phyloP scores from a whole-genome alignment of 345 rosid genomes.

The Sonneratia caseolaris region DNA sequence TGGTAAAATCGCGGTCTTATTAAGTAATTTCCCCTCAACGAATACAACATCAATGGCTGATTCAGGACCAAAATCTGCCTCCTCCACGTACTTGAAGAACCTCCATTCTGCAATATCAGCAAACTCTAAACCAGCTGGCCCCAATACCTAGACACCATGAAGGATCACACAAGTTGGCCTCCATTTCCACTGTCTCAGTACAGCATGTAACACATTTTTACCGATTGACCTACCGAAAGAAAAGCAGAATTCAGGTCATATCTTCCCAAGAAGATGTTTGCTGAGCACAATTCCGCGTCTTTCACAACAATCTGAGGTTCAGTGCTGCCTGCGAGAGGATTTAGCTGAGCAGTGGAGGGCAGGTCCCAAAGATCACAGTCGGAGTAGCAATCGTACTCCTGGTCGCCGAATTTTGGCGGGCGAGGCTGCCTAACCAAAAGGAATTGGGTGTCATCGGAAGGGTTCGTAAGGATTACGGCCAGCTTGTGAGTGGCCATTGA shows the following conservation, averaged over 20 bases:
- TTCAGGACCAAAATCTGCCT: slow-evolving; percentile 78
- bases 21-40: slow-evolving; percentile 34
- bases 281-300: slow-evolving; percentile 23
- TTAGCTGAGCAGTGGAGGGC: slow-evolving; percentile 37
- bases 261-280: slow-evolving; percentile 24
- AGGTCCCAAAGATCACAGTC: slow-evolving; percentile 89
- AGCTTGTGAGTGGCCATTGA: slow-evolving; percentile 40
- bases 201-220: background rate
- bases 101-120: slow-evolving; percentile 52
- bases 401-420: slow-evolving; percentile 47
- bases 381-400: slow-evolving; percentile 51
- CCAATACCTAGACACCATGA: slow-evolving; percentile 38
- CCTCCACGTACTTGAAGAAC: slow-evolving; percentile 45
- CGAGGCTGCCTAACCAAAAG: slow-evolving; percentile 51
- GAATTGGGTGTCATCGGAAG: slow-evolving; percentile 27
- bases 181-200: background rate
- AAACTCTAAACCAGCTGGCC: slow-evolving; percentile 30
- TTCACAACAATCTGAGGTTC: slow-evolving; percentile 15
- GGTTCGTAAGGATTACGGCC: slow-evolving; percentile 38
- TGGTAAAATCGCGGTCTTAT: slow-evolving; percentile 20
- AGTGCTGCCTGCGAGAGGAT: slow-evolving; percentile 8
- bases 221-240: slow-evolving; percentile 23
- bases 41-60: slow-evolving; percentile 39
- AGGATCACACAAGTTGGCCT: background rate
- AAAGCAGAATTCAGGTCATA: slow-evolving; percentile 39